A percentile compares a stretch with the other conserved stretches of the same genome.
These are phyloP conservation scores for Lentinus polychrous DNA, from an alignment of 1,284 basidiomycete species.

Conservation along the genomic window DNA sequence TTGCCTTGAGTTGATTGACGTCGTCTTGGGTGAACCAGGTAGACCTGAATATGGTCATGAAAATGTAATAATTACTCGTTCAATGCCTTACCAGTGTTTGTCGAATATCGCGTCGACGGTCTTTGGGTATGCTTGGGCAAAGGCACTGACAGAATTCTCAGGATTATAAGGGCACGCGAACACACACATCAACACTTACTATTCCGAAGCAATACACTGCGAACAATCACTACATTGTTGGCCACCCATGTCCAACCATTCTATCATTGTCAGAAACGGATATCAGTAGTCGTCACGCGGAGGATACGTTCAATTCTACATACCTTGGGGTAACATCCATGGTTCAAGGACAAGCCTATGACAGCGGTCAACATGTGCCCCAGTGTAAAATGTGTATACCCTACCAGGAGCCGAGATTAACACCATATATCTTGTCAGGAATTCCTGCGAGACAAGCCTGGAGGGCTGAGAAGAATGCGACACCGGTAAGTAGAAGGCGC, in stretches of 20 bases:
- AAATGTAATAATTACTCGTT: background rate
- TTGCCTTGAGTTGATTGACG: constrained; percentile 42
- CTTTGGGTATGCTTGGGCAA: constrained; percentile 49
- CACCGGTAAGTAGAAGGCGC: background rate
- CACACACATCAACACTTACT: constrained; percentile 30
- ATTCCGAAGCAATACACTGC: constrained; percentile 52
- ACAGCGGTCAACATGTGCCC: background rate
- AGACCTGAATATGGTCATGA: constrained; percentile 31
- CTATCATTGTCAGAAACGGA: too few relatives aligned
- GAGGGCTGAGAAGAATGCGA: background rate
- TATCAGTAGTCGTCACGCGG: too few relatives aligned
- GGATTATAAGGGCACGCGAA: background rate
- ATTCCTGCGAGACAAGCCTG: constrained; percentile 10
- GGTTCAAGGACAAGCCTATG: constrained; percentile 52
- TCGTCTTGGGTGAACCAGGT: constrained; percentile 68
- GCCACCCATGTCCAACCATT: constrained; percentile 65
- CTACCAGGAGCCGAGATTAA: constrained; percentile 58
- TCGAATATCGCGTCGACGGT: constrained; percentile 55
- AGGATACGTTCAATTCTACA: too few relatives aligned
- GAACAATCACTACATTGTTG: constrained; percentile 45
- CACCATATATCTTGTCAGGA: constrained; percentile 55
- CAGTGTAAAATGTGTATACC: constrained; percentile 10
- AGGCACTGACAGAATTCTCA: constrained; percentile 33
- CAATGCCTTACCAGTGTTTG: constrained; percentile 48
- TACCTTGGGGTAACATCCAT: constrained; percentile 65